phyloP scores from a whole-genome alignment of 2,329 filamentous ascomycete species.

The Fusarium albosuccineum region DNA sequence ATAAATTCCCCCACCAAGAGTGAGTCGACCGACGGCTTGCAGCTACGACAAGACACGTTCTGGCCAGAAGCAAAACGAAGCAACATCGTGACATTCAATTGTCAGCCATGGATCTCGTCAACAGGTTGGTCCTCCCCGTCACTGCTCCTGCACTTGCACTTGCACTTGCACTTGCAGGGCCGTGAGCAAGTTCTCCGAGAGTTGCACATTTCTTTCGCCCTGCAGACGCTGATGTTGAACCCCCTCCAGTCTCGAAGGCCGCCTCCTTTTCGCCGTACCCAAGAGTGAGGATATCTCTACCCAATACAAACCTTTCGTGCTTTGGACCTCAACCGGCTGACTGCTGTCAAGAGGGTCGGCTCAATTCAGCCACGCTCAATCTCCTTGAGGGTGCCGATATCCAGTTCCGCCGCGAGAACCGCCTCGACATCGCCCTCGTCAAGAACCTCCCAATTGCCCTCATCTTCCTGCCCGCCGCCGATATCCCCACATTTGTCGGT shows the following conservation, averaged over 20 bases:
- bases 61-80: constrained; percentile 8
- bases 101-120: constrained; percentile 64
- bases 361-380: constrained; percentile 89
- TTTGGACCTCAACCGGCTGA: constrained; percentile 34
- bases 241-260: constrained; percentile 81
- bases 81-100: constrained; percentile 10
- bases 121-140: constrained; percentile 58
- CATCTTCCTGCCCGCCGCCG: constrained; percentile 95
- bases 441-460: constrained; percentile 97
- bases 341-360: constrained; percentile 80
- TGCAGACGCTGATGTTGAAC: constrained; percentile 34
- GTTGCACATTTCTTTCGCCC: constrained; percentile 1
- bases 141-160: not conserved
- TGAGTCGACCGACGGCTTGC: constrained; percentile 3
- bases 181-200: constrained; percentile 4
- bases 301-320: not conserved
- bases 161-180: too few relatives aligned
- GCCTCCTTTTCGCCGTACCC: constrained; percentile 95
- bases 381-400: constrained; percentile 95
- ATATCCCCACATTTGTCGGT: constrained; percentile 97
- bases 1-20: constrained; percentile 41
- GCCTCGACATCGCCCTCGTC: constrained; percentile 96
- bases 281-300: constrained; percentile 78
- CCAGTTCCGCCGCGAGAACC: constrained; percentile 94
- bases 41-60: constrained; percentile 19